Evolutionary conservation across 805 yeast species (phyloP).

Genomic region (Yamadazyma akitaensis): DNA sequence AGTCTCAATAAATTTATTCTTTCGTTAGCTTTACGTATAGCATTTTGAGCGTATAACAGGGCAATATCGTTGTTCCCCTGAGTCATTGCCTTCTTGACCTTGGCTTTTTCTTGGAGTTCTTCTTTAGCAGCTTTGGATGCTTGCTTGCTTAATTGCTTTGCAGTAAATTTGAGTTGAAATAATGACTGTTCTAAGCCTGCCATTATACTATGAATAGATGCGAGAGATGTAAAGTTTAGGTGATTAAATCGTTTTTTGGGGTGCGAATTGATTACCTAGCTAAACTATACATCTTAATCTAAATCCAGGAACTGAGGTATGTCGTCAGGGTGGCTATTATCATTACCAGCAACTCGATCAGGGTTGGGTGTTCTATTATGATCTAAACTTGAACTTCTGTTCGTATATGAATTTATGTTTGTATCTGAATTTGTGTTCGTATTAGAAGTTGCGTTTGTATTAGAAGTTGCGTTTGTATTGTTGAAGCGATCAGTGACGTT

Average conservation of each 20-base stretch:
- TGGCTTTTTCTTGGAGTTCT: conserved; percentile 80
- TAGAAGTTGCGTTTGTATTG: background rate
- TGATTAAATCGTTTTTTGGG: background rate
- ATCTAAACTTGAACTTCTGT: background rate
- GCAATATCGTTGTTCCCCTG: conserved; percentile 93
- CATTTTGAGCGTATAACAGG: conserved; percentile 90
- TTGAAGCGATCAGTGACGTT: background rate
- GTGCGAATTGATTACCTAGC: background rate
- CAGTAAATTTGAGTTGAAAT: conserved; percentile 78
- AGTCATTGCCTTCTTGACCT: conserved; percentile 80
- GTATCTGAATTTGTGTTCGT: background rate
- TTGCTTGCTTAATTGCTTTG: conserved; percentile 88
- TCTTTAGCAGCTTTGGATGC: conserved; percentile 90
- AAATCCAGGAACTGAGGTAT: conserved; percentile 3
- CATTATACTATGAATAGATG: conserved; percentile 17
- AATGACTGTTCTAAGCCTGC: conserved; percentile 50
- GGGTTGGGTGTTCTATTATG: background rate
- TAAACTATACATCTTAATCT: conserved; percentile 6
- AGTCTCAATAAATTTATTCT: conserved; percentile 74
- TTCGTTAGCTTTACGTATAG: conserved; percentile 88
- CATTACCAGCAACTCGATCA: background rate
- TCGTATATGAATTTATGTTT: background rate
- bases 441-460: background rate
- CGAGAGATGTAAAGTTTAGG: background rate
- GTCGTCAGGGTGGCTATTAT: background rate